Conservation (phyloP, 805 yeast species). For the Candida hungchunana region DNA sequence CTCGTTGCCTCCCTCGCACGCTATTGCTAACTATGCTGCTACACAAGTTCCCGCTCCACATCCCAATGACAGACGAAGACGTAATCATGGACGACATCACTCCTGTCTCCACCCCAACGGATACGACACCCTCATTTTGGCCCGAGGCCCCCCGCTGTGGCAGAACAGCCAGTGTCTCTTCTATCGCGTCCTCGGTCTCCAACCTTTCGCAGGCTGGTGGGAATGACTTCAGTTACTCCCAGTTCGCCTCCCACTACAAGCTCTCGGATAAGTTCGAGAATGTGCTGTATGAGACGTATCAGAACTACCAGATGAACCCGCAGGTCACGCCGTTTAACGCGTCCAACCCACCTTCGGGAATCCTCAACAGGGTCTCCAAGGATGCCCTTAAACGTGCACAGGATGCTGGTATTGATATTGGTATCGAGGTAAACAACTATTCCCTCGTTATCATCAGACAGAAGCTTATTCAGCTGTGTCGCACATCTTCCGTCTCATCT, state of each 20-base stretch:
- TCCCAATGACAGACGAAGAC: slow-evolving; percentile 14
- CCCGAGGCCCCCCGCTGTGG: slow-evolving; percentile 23
- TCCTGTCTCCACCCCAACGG: slow-evolving; percentile 26
- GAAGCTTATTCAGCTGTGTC: slow-evolving; percentile 29
- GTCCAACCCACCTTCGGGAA: slow-evolving; percentile 62
- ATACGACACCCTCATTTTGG: slow-evolving; percentile 14
- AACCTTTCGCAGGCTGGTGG: slow-evolving; percentile 18
- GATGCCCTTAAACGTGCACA: slow-evolving; percentile 41
- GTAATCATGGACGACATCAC: slow-evolving; percentile 20
- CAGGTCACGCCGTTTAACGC: slow-evolving; percentile 65
- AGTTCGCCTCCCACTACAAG: slow-evolving; percentile 26
- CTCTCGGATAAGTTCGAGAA: slow-evolving; percentile 39
- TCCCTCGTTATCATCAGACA: slow-evolving; percentile 36
- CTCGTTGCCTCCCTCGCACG: neutral
- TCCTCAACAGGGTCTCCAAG: slow-evolving; percentile 56
- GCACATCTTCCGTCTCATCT: slow-evolving; percentile 9
- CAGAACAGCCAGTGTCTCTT: slow-evolving; percentile 25
- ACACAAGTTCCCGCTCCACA: slow-evolving; percentile 18
- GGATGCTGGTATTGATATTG: slow-evolving; percentile 31
- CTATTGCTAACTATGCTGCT: slow-evolving; percentile 13
- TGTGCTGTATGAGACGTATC: slow-evolving; percentile 43
- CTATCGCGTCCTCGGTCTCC: slow-evolving; percentile 25
- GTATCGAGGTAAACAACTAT: slow-evolving; percentile 35
- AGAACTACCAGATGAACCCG: slow-evolving; percentile 49
- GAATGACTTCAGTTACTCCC: slow-evolving; percentile 23